Evolutionary conservation across 345 rosid species (phyloP).

Genomic region (Populus tremula): DNA sequence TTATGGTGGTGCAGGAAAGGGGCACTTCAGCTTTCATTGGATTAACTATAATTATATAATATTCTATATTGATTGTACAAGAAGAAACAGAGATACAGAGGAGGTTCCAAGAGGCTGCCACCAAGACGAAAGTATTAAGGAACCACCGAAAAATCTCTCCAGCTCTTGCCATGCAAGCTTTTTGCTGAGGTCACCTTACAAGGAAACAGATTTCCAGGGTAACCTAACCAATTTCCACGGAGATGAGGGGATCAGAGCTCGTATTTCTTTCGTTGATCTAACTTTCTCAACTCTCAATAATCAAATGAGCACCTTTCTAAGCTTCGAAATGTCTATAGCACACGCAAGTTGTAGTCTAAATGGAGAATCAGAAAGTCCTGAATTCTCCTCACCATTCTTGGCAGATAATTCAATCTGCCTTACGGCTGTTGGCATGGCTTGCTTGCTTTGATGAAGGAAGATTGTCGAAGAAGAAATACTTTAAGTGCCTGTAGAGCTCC

Average conservation of each 20-base stretch:
- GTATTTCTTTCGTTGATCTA: not conserved
- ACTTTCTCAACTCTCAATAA: not conserved
- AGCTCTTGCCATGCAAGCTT: not conserved
- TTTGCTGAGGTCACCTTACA: not conserved
- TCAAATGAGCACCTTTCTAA: not conserved
- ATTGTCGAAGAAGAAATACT: constrained; percentile 54
- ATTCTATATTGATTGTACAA: not conserved
- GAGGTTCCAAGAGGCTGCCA: not conserved
- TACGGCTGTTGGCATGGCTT: constrained; percentile 29
- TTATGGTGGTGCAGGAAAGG: not conserved
- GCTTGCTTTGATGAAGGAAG: constrained; percentile 27
- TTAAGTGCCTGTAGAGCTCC: constrained; percentile 59
- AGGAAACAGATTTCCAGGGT: no score
- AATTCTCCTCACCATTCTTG: not conserved
- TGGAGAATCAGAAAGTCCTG: not conserved
- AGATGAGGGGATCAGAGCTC: not conserved
- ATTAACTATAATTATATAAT: not conserved
- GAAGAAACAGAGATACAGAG: not conserved
- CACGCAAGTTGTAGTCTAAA: not conserved
- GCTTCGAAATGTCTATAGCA: not conserved
- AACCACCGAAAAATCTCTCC: not conserved
- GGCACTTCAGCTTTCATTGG: not conserved
- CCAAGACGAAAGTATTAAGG: not conserved
- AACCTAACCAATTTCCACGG: not conserved
- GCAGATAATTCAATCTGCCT: constrained; percentile 31